A percentile compares a stretch with the other conserved stretches of the same genome.
These are phyloP conservation scores for Ustilago lituana DNA, from an alignment of 1,284 basidiomycete species.

Conservation along the genomic window DNA sequence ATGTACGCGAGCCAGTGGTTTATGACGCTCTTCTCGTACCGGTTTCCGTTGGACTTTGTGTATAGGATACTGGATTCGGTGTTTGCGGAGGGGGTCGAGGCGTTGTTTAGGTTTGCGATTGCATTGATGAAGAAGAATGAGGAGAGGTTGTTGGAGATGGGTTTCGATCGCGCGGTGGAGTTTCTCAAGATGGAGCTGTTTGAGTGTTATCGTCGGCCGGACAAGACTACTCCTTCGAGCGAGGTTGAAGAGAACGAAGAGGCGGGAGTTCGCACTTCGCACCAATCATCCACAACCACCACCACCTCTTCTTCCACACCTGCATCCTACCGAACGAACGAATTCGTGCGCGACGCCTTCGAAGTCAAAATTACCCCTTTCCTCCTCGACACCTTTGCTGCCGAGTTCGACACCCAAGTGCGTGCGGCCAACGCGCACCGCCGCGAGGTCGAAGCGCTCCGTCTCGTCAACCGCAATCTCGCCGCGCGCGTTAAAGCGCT, in stretches of 20 bases:
- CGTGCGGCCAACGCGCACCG: constrained; percentile 59
- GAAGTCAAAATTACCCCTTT: constrained; percentile 59
- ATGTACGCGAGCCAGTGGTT: constrained; percentile 99
- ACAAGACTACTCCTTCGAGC: background rate
- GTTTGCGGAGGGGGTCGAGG: constrained; percentile 94
- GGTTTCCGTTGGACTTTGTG: constrained; percentile 93
- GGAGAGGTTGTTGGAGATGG: constrained; percentile 68
- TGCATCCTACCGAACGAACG: constrained; percentile 33
- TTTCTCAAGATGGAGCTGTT: constrained; percentile 60
- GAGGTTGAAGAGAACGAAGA: background rate
- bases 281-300: background rate
- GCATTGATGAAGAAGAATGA: constrained; percentile 89
- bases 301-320: background rate
- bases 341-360: constrained; percentile 63
- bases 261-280: background rate
- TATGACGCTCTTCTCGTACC: constrained; percentile 74
- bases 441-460: constrained; percentile 60
- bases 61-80: constrained; percentile 94
- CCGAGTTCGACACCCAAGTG: constrained; percentile 63
- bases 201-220: constrained; percentile 46
- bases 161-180: constrained; percentile 57
- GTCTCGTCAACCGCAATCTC: constrained; percentile 64
- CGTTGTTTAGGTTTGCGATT: constrained; percentile 93
- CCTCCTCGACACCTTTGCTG: constrained; percentile 58
- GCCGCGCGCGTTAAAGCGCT: constrained; percentile 55